Percentiles rank a stretch among this genome's conserved stretches.
These are phyloP conservation scores for Trichoderma simmonsii DNA, from an alignment of 2,329 filamentous ascomycete species.

Conservation along the genomic window DNA sequence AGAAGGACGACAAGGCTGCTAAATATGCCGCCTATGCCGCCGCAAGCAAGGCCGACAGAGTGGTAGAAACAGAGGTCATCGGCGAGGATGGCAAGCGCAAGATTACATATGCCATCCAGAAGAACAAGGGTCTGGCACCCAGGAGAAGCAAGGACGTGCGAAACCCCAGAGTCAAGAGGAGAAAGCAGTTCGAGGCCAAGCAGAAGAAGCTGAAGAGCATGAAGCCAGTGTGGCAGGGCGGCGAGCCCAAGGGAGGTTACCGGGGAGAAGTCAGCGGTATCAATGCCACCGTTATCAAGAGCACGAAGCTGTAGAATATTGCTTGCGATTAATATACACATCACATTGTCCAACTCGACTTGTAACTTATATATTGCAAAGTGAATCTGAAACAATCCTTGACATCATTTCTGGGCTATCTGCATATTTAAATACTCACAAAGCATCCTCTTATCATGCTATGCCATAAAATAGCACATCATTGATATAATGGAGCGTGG, in stretches of 20 bases:
- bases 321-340: not conserved
- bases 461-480: not conserved
- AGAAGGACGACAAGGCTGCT: conserved; percentile 69
- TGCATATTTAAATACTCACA: too few species aligned
- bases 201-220: conserved; percentile 94
- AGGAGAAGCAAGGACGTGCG: conserved; percentile 89
- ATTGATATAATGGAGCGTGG: not conserved
- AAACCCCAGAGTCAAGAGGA: conserved; percentile 97
- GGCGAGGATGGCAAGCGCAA: conserved; percentile 85
- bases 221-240: conserved; percentile 81
- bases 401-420: not conserved
- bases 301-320: conserved; percentile 74
- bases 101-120: conserved; percentile 90
- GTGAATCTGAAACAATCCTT: too few species aligned
- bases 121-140: conserved; percentile 93
- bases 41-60: conserved; percentile 61
- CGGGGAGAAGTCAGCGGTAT: conserved; percentile 92
- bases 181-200: conserved; percentile 92
- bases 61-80: conserved; percentile 64
- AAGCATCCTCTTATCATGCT: too few species aligned
- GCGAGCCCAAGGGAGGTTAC: conserved; percentile 81
- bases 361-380: not conserved
- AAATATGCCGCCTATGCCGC: conserved; percentile 53
- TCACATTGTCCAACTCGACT: not conserved
- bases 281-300: conserved; percentile 90